Base-by-base conservation (phyloP, 495 filamentous ascomycete species). In the Daldinia decipiens region DNA sequence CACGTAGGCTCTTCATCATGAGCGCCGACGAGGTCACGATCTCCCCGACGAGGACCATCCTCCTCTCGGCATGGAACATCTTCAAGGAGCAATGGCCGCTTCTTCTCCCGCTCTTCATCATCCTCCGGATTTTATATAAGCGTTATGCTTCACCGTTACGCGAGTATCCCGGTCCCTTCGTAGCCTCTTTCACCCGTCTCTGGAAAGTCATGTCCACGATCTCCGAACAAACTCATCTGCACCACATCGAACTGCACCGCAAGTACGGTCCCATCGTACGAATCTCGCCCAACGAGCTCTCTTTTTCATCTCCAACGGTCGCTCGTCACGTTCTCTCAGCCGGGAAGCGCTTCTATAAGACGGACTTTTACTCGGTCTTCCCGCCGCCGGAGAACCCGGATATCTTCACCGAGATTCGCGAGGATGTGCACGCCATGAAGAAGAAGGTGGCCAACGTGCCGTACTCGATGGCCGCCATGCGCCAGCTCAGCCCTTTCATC, bases 351-450 rank as follows among this genome's bases (percentile, higher is more conserved):
- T 87, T 86, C 76, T 82, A 83, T 76, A 87, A 87, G 79, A 87
- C 85, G 12, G 78, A 82, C 54, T 86, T 85, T 53, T 87, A 87
- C 77, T 78, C 70, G 39, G 84, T 87, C 15, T 86, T 87, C 69
- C 85, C 85, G 31, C 84, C 84, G 6, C 82, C 84, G 1, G 85
- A 86, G 71, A 86, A 86, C 73, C 85, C 84, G n/a, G 85, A 87
- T 53, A 86, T 87, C 76, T 88, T 88, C 77, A 87, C 85, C 53
- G 84, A 86, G 76, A 81, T 77, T 7, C 76, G 82, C 57, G 85
- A 88, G 78, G 79, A 83, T 58, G 81, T 84, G 40, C 85, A 87
- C 76, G 84, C 84, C 1, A 75, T 80, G 57, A 86, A 85, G 80
- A 87, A 87, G 75, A 79, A 85, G 45, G 85, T 87, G 32, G 85